Evolutionary conservation across 2,329 filamentous ascomycete genomes (phyloP).

Genomic region (Fusarium gaditjirri): DNA sequence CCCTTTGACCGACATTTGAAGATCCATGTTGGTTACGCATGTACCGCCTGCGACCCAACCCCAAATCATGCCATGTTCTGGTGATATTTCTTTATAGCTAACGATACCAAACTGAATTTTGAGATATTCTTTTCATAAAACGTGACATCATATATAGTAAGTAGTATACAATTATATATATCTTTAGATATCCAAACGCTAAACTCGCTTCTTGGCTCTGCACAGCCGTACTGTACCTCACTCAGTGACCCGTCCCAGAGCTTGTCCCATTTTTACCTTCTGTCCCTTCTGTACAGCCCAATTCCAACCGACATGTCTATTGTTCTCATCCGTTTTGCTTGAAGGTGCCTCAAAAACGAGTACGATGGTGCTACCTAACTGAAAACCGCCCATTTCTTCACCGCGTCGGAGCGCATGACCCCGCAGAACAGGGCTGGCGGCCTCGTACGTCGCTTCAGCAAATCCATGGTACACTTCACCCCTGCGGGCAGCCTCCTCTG

Average conservation of each 20-base stretch:
- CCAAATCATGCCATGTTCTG: not conserved
- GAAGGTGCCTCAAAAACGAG: constrained; percentile 94
- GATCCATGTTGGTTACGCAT: not conserved
- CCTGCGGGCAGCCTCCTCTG: constrained; percentile 77
- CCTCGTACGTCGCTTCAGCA: constrained; percentile 87
- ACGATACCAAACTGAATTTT: not conserved
- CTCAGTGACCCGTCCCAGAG: constrained; percentile 78
- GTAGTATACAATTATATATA: constrained; percentile 26
- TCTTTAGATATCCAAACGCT: constrained; percentile 20
- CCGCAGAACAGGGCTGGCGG: constrained; percentile 78
- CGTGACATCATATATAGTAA: not conserved
- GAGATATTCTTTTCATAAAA: not conserved
- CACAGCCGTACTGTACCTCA: constrained; percentile 33
- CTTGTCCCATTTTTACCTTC: constrained; percentile 88
- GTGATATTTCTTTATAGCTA: not conserved
- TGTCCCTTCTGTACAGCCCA: constrained; percentile 92
- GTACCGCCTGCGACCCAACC: not conserved
- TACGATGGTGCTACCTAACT: constrained; percentile 93
- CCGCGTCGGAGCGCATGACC: constrained; percentile 87
- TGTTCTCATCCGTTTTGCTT: constrained; percentile 63
- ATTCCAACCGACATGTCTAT: constrained; percentile 75
- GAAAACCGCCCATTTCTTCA: constrained; percentile 98
- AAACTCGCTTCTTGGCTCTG: constrained; percentile 9
- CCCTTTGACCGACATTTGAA: not conserved
- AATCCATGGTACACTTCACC: constrained; percentile 92